Evolutionary conservation across 495 filamentous ascomycete genomes (phyloP), one percentile per base, ranked within the genome.

Genomic region (Annulohypoxylon moriforme): DNA sequence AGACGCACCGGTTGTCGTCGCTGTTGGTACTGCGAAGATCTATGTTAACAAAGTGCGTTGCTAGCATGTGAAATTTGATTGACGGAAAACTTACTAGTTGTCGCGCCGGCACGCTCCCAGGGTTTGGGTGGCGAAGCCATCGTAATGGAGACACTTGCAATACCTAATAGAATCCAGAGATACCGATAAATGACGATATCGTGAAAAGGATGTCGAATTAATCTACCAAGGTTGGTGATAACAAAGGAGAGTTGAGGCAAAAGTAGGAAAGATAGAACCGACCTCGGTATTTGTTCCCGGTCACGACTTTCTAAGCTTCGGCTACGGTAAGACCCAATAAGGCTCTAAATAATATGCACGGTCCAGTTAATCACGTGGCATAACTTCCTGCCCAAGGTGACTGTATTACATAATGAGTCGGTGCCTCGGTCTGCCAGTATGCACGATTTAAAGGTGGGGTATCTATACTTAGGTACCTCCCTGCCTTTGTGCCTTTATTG

Each of bases 111-210:
- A 78, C 89, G 88, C 82, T 98, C 95, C 95, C 95, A 98, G 18
- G 95, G 95, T 82, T 98, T 98, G 36, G 95, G 95, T 73, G 95
- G 95, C 81, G 94, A 95, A 71, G 89, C 88, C 84, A 86, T 85
- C 16, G 25, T 73, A 31, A 63, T 46, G 34, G 44, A 67, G 33
- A 53, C 24, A 46, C 5, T 31, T 14, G 24, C 36, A 63, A 60
- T 83, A 64, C 60, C 75, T 77, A 66, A 80, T 74, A 38, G 59
- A 50, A 63, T 57, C 24, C 58, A n/a, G 46, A 61, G 25, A 71
- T 47, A n/a, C 60, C 18, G 20, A 56, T 40, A 36, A 9, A 60
- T 42, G 22, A 29, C 14, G 31, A 67, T 13, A 67, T 55, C 59
- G 27, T 8, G 24, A 64, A 40, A 27, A 24, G 29, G 27, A n/a